Evolutionary conservation across 495 filamentous ascomycete species (phyloP).

Genomic region (Tuber aestivum): DNA sequence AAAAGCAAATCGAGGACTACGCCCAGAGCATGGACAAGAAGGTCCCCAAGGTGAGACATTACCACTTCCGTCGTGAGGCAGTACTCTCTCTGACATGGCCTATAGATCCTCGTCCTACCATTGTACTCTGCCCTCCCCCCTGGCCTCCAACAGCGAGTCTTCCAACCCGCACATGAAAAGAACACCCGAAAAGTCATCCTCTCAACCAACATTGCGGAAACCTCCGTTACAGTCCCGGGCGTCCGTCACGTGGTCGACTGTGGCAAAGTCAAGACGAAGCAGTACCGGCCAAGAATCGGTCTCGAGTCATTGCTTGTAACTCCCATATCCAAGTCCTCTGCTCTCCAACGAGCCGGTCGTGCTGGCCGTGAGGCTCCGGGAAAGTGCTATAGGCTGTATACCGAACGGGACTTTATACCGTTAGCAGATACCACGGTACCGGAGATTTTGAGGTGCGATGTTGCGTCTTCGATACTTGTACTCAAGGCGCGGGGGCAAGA

Average conservation of each 20-base stretch:
- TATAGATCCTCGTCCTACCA: constrained; percentile 56
- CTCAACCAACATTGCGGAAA: constrained; percentile 95
- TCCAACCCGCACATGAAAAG: constrained; percentile 64
- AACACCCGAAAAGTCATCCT: constrained; percentile 83
- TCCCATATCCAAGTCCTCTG: constrained; percentile 85
- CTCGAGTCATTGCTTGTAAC: constrained; percentile 88
- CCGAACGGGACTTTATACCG: constrained; percentile 64
- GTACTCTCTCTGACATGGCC: background rate
- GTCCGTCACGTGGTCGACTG: constrained; percentile 88
- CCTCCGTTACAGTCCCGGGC: constrained; percentile 90
- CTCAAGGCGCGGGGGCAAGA: constrained; percentile 90
- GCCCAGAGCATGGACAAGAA: constrained; percentile 61
- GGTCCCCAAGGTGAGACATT: constrained; percentile 61
- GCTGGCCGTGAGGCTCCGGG: constrained; percentile 89
- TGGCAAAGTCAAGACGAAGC: constrained; percentile 89
- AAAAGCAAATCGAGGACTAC: constrained; percentile 74
- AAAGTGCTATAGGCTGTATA: constrained; percentile 85
- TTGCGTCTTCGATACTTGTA: constrained; percentile 76
- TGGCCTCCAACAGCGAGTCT: constrained; percentile 75
- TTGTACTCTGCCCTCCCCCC: constrained; percentile 69
- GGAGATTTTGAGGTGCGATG: constrained; percentile 85
- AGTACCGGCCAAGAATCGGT: constrained; percentile 75
- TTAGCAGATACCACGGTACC: constrained; percentile 71
- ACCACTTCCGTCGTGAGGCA: constrained; percentile 48
- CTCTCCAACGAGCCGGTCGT: constrained; percentile 85